phyloP scores from a whole-genome alignment of 441 rosid species.

The Syzygium malaccense region DNA sequence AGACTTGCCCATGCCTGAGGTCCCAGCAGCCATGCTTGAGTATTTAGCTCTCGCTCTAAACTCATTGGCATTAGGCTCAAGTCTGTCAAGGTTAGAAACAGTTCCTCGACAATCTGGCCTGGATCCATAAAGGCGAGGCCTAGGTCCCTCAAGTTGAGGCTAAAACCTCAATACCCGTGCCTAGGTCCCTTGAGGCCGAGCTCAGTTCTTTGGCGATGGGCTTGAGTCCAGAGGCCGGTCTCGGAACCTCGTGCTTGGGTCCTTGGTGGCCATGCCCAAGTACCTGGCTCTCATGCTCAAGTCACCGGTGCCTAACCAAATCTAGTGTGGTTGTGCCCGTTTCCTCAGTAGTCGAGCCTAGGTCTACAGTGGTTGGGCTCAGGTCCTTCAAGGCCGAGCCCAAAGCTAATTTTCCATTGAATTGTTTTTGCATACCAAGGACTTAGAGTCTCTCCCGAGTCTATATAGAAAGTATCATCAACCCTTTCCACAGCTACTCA shows the following conservation, averaged over 20 bases:
- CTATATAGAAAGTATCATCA: no score
- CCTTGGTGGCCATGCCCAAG: background rate
- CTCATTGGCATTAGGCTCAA: background rate
- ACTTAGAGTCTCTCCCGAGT: no score
- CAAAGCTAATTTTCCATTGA: no score
- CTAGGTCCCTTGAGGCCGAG: background rate
- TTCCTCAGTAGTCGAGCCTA: background rate
- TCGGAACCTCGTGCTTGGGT: background rate
- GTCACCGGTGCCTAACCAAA: background rate
- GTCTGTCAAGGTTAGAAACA: background rate
- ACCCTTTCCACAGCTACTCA: no score
- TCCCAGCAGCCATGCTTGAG: background rate
- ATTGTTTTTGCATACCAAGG: no score
- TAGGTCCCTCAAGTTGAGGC: background rate
- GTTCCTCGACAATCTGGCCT: rapidly evolving
- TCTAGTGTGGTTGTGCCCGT: background rate
- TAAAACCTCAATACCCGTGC: background rate
- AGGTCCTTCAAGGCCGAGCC: background rate
- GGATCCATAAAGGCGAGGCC: background rate
- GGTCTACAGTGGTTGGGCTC: background rate
- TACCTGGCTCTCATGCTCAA: background rate
- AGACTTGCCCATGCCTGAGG: background rate
- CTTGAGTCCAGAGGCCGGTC: rapidly evolving
- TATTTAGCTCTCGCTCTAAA: background rate
- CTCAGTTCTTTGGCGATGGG: background rate